phyloP scores from a whole-genome alignment of 306 rosid species.

The Carpinus viminea region DNA sequence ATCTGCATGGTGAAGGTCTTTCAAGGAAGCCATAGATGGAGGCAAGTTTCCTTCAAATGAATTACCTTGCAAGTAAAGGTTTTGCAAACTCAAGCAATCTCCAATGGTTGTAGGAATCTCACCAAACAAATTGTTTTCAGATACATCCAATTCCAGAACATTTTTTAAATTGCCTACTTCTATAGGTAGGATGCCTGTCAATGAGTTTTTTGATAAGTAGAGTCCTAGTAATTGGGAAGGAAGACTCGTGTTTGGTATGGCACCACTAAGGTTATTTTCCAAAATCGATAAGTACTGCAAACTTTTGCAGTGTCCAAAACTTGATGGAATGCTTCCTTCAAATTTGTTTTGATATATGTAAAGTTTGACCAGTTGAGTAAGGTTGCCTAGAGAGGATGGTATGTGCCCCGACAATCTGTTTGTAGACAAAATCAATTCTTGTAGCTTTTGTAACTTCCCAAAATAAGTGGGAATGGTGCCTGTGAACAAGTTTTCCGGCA shows the following conservation, averaged over 20 bases:
- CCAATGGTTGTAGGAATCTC: too few species aligned
- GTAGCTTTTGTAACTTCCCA: not conserved
- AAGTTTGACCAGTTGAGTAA: not conserved
- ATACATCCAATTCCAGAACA: too few species aligned
- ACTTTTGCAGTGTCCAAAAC: constrained; percentile 16
- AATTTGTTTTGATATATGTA: not conserved
- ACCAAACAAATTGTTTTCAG: too few species aligned
- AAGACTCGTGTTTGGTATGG: constrained; percentile 27
- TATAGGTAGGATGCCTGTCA: constrained; percentile 14
- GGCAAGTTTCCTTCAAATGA: too few species aligned
- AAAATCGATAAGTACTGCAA: constrained; percentile 7
- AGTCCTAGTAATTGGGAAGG: constrained; percentile 11
- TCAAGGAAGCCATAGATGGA: too few species aligned
- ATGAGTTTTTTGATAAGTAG: constrained; percentile 31
- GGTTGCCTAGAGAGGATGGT: constrained; percentile 32
- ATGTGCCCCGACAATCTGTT: constrained; percentile 25
- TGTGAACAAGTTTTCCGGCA: not conserved
- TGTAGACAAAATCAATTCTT: not conserved
- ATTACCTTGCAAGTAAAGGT: too few species aligned
- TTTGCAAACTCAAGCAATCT: too few species aligned
- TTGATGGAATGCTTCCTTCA: constrained; percentile 13
- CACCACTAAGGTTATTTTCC: constrained; percentile 27
- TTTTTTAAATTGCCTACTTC: too few species aligned
- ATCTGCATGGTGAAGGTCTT: too few species aligned
- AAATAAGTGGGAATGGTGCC: constrained; percentile 27